Percentiles rank a stretch among this genome's conserved stretches.
Conservation (phyloP, 805 yeast species). For the Candida jianshihensis region DNA sequence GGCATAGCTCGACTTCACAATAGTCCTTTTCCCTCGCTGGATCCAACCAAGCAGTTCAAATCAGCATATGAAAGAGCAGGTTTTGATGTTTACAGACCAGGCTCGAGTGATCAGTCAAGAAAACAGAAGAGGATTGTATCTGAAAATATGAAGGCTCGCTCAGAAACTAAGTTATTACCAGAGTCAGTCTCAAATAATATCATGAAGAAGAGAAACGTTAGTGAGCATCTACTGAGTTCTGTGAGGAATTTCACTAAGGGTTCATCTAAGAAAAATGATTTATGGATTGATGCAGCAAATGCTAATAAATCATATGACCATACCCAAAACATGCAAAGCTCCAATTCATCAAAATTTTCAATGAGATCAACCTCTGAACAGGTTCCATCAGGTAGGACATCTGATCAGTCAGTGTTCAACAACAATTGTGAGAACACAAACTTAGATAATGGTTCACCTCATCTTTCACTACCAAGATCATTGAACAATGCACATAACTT, state of each 20-base stretch:
- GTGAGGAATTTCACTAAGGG: not conserved
- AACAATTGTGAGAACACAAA: too few relatives aligned
- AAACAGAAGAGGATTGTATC: not conserved
- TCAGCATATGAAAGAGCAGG: conserved; percentile 83
- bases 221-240: conserved; percentile 5
- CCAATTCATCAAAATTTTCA: not conserved
- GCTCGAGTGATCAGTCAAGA: not conserved
- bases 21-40: conserved; percentile 62
- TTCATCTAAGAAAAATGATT: too few relatives aligned
- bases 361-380: not conserved
- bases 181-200: not conserved
- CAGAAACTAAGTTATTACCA: conserved; percentile 6
- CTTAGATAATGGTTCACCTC: too few relatives aligned
- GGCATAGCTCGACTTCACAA: conserved; percentile 26
- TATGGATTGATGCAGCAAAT: conserved; percentile 5
- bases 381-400: not conserved
- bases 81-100: conserved; percentile 47
- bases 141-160: conserved; percentile 8
- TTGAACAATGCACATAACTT: too few relatives aligned
- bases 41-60: conserved; percentile 50
- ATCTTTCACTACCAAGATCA: too few relatives aligned
- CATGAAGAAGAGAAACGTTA: conserved; percentile 12
- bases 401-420: not conserved
- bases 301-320: conserved; percentile 4
- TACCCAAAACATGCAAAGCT: not conserved